Evolutionary conservation across 345 rosid species (phyloP), one percentile per base, ranked within the genome.

Genomic region (Microthlaspi erraticum): DNA sequence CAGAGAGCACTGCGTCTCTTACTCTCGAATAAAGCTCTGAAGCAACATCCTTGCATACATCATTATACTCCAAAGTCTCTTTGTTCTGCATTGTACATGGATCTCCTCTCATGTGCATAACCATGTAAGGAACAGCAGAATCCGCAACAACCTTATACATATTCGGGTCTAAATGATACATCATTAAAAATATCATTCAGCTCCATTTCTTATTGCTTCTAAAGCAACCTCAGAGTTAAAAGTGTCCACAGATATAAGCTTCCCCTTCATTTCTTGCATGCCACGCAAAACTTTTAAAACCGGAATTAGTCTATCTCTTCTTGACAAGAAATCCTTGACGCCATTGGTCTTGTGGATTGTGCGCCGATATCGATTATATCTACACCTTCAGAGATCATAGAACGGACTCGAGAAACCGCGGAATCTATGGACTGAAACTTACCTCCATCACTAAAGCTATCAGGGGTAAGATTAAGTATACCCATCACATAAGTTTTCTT

Each of bases 91-190:
- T 86, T 29, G 92, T 86, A 20, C 81, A 37, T 23, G 90, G 92
- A 75, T 92, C 89, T 49, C 89, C 98, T 77, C 96, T 87, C 98
- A 89, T 92, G 82, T 92, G 96, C 96, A 89, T 92, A 5, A 77
- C 77, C 32, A 89, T 73, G 29, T 86, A 87, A 52, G 92, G 87
- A 74, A 87, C 89, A 68, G 76, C 74, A 14, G 90, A 87, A 29
- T 60, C 73, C 12, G 43, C 43, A 38, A 65, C 80, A 61, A 81
- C 84, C 37, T 72, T 81, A 29, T 65, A 73, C 94, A 92, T 87
- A 37, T 83, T 79, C 1, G 74, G 45, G 45, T 92, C 98, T 66
- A 92, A 63, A 38, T 20, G 88, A 92, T 29, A 85, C 86, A 84
- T 92, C 95, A 70, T 88, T 92, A 54, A 88, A 23, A 18, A 92